A percentile compares a stretch with the other conserved stretches of the same genome.
These are phyloP conservation scores for Pseudogymnoascus sp. DNA, from an alignment of 2,329 filamentous ascomycete species.

Conservation along the genomic window DNA sequence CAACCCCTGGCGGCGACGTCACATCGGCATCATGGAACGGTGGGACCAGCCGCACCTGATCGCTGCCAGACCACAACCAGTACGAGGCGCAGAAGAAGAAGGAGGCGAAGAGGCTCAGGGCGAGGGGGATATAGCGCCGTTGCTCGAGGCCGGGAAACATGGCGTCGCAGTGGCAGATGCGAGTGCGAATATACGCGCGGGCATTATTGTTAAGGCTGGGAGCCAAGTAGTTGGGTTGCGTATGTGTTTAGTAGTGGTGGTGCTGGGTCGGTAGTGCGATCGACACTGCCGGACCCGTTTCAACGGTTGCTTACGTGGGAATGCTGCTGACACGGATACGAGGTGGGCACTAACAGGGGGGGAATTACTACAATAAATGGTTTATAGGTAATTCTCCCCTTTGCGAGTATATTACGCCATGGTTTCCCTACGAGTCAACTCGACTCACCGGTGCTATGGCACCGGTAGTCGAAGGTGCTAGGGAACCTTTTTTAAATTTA, in stretches of 20 bases:
- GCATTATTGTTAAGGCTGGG: too few species aligned
- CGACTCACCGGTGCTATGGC: too few species aligned
- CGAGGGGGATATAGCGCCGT: background rate
- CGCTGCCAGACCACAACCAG: background rate
- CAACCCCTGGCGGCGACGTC: background rate
- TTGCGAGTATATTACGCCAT: too few species aligned
- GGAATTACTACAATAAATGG: too few species aligned
- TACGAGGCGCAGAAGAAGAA: background rate
- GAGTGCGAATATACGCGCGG: background rate
- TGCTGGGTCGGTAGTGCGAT: background rate
- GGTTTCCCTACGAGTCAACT: too few species aligned
- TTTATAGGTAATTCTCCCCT: too few species aligned
- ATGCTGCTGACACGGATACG: too few species aligned
- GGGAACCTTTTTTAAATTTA: too few species aligned
- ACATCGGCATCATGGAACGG: background rate
- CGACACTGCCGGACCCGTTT: too few species aligned
- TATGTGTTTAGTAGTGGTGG: background rate
- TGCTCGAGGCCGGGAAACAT: background rate
- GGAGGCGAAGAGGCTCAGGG: background rate
- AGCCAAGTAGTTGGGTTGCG: background rate
- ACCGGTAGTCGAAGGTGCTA: too few species aligned
- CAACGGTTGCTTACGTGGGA: too few species aligned
- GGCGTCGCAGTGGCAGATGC: background rate
- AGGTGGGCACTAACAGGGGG: too few species aligned
- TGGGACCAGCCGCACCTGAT: background rate